Percentiles rank a stretch among this genome's conserved stretches.
These are phyloP conservation scores for Geosiphon pyriformis DNA, from an alignment of 192 early-diverging fungal genomes.

Conservation along the genomic window DNA sequence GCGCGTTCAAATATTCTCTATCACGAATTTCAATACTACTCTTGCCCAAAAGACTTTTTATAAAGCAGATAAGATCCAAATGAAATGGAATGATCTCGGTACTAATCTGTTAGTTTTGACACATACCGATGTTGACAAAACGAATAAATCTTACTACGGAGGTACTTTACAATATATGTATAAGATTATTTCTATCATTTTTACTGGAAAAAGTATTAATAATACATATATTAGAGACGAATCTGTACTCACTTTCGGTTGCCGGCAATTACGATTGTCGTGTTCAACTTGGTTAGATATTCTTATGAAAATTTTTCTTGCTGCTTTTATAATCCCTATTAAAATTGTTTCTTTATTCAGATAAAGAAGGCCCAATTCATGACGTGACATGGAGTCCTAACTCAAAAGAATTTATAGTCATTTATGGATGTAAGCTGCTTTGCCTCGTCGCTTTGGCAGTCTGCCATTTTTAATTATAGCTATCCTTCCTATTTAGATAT, in stretches of 20 bases:
- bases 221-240: conserved; percentile 59
- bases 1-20: conserved; percentile 80
- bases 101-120: conserved; percentile 87
- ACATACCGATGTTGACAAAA: conserved; percentile 92
- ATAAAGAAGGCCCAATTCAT: conserved; percentile 89
- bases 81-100: conserved; percentile 89
- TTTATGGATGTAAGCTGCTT: conserved; percentile 82
- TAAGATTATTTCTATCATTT: background rate
- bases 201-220: background rate
- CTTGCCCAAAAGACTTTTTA: conserved; percentile 91
- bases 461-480: no score
- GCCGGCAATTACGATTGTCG: conserved; percentile 90
- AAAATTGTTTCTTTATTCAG: conserved; percentile 34
- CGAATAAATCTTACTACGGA: conserved; percentile 95
- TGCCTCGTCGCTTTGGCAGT: no score
- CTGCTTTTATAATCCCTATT: no score
- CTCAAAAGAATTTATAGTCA: conserved; percentile 96
- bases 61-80: conserved; percentile 87
- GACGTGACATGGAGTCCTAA: conserved; percentile 93
- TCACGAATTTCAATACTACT: conserved; percentile 65
- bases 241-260: conserved; percentile 84
- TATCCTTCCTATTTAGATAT: conserved; percentile 46
- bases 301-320: background rate
- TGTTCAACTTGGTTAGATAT: conserved; percentile 56
- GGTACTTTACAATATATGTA: conserved; percentile 4